Evolutionary conservation across 306 rosid genomes (phyloP).

Genomic region (Trichosanthes truncata): DNA sequence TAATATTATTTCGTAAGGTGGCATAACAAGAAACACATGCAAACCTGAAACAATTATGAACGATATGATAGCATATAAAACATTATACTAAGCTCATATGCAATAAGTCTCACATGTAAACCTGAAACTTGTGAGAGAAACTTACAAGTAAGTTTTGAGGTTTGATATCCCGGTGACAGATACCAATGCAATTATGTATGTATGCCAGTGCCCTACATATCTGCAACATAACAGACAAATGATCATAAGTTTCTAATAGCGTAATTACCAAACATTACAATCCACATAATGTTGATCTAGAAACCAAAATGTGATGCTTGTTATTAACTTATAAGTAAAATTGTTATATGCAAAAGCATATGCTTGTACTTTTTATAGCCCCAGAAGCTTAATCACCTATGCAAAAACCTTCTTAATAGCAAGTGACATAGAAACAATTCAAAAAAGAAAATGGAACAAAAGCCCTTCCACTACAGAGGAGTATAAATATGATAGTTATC

Average conservation of each 20-base stretch:
- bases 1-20: not conserved
- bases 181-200: conserved; percentile 88
- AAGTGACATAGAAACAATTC: not conserved
- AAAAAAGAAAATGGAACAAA: not conserved
- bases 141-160: conserved; percentile 97
- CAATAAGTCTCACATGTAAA: not conserved
- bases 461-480: not conserved
- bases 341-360: not conserved
- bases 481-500: not conserved
- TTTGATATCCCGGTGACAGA: conserved; percentile 98
- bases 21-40: not conserved
- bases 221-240: conserved; percentile 32
- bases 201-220: conserved; percentile 97
- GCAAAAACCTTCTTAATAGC: not conserved
- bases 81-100: not conserved
- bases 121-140: not conserved
- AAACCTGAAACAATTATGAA: not conserved
- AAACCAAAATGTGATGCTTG: not conserved
- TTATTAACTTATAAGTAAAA: not conserved
- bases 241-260: not conserved
- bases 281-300: not conserved
- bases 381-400: not conserved
- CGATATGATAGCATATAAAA: not conserved
- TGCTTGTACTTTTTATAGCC: not conserved
- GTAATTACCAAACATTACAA: not conserved